phyloP scores from a whole-genome alignment of 305 asterid genomes.

The Fraxinus xanthoxyloides region DNA sequence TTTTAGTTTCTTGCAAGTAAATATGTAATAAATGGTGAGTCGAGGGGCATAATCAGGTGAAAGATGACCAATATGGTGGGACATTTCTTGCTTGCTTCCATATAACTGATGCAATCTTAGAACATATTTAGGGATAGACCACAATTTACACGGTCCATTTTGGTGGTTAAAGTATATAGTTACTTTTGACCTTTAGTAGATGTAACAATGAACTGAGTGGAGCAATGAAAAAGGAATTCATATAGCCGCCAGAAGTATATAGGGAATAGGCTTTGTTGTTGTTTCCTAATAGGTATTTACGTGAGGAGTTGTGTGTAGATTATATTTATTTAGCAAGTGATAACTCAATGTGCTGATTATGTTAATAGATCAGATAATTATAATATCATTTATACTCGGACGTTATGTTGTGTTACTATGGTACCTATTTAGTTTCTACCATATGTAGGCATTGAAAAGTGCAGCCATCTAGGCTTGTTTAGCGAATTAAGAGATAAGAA shows the following conservation, averaged over 20 bases:
- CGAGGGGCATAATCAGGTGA: background rate
- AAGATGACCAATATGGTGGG: background rate
- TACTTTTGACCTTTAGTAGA: background rate
- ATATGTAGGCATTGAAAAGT: background rate
- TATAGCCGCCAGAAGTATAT: background rate
- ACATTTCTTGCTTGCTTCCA: background rate
- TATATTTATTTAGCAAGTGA: background rate
- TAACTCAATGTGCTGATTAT: background rate
- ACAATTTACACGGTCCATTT: background rate
- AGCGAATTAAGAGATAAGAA: background rate
- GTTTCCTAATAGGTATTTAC: background rate
- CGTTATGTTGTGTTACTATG: background rate
- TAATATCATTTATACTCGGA: background rate
- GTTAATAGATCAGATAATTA: background rate
- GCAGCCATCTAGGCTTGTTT: background rate
- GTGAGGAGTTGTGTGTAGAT: background rate
- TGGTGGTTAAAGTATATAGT: background rate
- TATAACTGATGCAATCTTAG: background rate
- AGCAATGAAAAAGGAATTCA: background rate
- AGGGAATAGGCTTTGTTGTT: background rate
- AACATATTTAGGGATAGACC: background rate
- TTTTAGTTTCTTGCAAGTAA: background rate
- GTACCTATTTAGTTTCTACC: background rate
- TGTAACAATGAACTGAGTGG: background rate
- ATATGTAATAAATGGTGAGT: background rate